phyloP scores from a whole-genome alignment of 2,329 filamentous ascomycete genomes.

The Colletotrichum tabaci region DNA sequence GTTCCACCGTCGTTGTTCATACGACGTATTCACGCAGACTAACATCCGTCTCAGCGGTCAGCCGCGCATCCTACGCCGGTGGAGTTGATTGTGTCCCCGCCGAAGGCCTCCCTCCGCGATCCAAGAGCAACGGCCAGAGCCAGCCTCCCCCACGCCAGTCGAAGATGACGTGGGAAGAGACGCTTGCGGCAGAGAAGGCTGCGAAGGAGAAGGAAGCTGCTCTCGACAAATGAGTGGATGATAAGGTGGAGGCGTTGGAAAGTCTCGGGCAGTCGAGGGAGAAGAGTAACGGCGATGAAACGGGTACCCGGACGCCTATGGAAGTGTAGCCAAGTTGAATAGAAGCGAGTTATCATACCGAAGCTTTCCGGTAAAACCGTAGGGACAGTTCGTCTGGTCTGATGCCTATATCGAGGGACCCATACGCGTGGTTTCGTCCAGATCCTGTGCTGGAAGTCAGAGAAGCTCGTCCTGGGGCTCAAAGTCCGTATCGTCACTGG shows the following conservation, averaged over 20 bases:
- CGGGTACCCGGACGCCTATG: no score
- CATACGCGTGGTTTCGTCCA: conserved; percentile 67
- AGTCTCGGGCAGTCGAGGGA: not conserved
- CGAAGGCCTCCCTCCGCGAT: not conserved
- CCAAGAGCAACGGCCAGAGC: conserved; percentile 13
- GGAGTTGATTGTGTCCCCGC: conserved; percentile 8
- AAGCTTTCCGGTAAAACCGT: no score
- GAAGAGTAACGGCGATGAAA: not conserved
- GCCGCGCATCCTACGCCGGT: not conserved
- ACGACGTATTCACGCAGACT: no score
- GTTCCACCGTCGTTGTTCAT: accelerated
- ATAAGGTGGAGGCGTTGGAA: not conserved
- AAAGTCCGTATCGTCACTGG: conserved; percentile 29
- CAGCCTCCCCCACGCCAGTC: conserved; percentile 25
- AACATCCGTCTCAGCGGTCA: not conserved
- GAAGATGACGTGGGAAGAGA: conserved; percentile 27
- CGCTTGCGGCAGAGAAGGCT: conserved; percentile 13
- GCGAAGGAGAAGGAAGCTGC: not conserved
- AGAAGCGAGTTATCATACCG: not conserved
- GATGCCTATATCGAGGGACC: not conserved
- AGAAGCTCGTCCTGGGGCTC: conserved; percentile 64
- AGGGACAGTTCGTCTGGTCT: no score
- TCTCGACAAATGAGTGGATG: not conserved
- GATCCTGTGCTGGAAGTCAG: conserved; percentile 68
- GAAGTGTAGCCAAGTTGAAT: not conserved